A percentile compares a stretch with the other conserved stretches of the same genome.
Conservation (phyloP, 2,329 filamentous ascomycete genomes). For the Microsporum audouinii region DNA sequence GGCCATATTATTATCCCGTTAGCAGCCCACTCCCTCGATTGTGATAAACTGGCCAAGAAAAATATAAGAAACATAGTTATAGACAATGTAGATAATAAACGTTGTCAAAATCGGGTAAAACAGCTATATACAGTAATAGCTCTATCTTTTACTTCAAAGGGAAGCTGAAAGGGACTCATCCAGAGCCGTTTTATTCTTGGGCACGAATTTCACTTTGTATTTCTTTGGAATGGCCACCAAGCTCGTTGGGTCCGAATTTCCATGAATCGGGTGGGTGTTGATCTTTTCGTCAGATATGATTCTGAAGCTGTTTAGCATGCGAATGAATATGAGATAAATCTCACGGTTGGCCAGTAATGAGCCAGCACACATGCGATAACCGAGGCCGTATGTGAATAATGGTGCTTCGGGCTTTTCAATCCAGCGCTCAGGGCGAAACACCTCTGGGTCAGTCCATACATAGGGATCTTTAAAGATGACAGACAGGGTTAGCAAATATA, state of each 20-base stretch:
- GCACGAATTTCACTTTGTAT: slow-evolving; percentile 49
- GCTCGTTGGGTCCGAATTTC: slow-evolving; percentile 51
- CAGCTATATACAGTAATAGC: background rate
- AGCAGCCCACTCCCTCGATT: background rate
- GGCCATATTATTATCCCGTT: background rate
- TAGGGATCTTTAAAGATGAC: slow-evolving; percentile 34
- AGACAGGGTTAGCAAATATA: background rate
- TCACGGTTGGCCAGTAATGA: slow-evolving; percentile 53
- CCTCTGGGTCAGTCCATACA: slow-evolving; percentile 48
- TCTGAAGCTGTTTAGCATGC: slow-evolving; percentile 50
- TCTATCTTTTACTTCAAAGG: background rate
- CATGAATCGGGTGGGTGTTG: slow-evolving; percentile 48
- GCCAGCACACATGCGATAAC: slow-evolving; percentile 58
- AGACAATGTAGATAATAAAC: background rate
- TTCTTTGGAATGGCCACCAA: slow-evolving; percentile 49
- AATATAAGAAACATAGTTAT: background rate
- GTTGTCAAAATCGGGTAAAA: background rate
- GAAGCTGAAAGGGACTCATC: slow-evolving; percentile 29
- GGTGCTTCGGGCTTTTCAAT: slow-evolving; percentile 52
- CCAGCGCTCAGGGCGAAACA: slow-evolving; percentile 53
- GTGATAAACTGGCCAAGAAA: background rate
- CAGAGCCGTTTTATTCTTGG: slow-evolving; percentile 40
- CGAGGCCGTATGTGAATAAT: slow-evolving; percentile 54
- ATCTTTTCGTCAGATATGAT: slow-evolving; percentile 45
- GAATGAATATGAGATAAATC: slow-evolving; percentile 53